A percentile compares a stretch with the other conserved stretches of the same genome.
phyloP scores from a whole-genome alignment of 441 rosid genomes.

The Brassica balearica region DNA sequence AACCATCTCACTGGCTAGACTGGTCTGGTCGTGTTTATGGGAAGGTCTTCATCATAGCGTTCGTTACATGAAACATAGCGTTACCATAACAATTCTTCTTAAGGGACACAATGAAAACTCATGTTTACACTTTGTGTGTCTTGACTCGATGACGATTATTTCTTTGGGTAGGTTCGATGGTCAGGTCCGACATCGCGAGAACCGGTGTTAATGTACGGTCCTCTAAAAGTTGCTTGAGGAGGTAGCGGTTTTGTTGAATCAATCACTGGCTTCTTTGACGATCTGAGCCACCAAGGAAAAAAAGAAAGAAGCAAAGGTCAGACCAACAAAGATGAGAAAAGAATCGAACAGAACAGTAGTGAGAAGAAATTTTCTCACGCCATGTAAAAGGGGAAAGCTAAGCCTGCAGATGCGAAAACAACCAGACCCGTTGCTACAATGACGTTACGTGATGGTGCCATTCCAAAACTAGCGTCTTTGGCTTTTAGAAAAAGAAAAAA shows the following conservation, averaged over 20 bases:
- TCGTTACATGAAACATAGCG: no score
- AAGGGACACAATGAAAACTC: not conserved
- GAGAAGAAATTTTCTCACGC: conserved; percentile 55
- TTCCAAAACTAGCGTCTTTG: not conserved
- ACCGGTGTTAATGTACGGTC: conserved; percentile 94
- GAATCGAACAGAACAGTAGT: not conserved
- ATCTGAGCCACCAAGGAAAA: conserved; percentile 46
- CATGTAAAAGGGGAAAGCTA: conserved; percentile 86
- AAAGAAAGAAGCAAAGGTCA: not conserved
- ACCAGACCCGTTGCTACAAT: conserved; percentile 79
- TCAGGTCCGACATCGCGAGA: conserved; percentile 96
- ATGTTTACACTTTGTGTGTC: not conserved
- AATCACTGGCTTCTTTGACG: conserved; percentile 71
- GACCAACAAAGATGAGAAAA: not conserved
- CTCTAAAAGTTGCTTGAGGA: conserved; percentile 95
- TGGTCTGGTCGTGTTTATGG: no score
- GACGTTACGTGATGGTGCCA: conserved; percentile 63
- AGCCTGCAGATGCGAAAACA: conserved; percentile 74
- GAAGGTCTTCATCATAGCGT: no score
- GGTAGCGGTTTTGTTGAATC: conserved; percentile 87
- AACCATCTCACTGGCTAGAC: not conserved
- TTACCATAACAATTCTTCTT: no score
- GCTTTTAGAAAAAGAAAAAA: no score
- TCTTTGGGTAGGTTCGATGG: conserved; percentile 70
- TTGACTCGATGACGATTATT: conserved; percentile 39